Conservation (phyloP, 129 eudicot species). For the Artemisia tridentata region DNA sequence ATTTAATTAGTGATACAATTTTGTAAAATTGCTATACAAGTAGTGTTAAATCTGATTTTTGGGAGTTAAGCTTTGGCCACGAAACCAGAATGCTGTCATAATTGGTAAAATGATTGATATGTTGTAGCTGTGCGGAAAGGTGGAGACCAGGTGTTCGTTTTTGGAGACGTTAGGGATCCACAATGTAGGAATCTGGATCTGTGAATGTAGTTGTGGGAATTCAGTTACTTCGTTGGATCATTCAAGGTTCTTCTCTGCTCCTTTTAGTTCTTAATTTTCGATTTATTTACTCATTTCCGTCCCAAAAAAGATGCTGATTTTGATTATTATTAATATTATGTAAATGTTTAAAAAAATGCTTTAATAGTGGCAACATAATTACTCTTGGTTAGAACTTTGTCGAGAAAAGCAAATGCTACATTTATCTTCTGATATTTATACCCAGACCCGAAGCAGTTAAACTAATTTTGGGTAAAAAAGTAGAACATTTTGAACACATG, state of each 20-base stretch:
- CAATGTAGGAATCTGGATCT: constrained; percentile 60
- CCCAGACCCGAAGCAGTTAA: no score
- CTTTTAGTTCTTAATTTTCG: constrained; percentile 5
- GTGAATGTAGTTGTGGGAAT: constrained; percentile 66
- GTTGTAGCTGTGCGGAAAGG: constrained; percentile 39
- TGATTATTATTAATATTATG: background rate
- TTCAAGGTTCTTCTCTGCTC: constrained; percentile 39
- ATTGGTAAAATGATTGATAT: constrained; percentile 18
- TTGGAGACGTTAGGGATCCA: constrained; percentile 55
- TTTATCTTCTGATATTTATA: no score
- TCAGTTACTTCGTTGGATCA: constrained; percentile 29
- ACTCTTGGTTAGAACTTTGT: background rate
- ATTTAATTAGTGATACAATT: background rate
- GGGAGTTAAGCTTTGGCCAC: no score
- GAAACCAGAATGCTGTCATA: background rate
- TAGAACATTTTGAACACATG: background rate
- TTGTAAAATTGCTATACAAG: no score
- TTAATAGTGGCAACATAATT: background rate
- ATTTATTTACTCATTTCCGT: background rate
- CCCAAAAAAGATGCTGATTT: constrained; percentile 5
- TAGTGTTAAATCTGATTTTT: no score
- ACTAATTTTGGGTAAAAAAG: background rate
- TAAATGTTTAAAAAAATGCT: background rate
- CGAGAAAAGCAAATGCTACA: no score
- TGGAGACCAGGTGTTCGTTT: constrained; percentile 65